A percentile compares a stretch with the other conserved stretches of the same genome.
These are phyloP conservation scores for Mallotus repandus DNA, from an alignment of 441 rosid genomes.

Conservation along the genomic window DNA sequence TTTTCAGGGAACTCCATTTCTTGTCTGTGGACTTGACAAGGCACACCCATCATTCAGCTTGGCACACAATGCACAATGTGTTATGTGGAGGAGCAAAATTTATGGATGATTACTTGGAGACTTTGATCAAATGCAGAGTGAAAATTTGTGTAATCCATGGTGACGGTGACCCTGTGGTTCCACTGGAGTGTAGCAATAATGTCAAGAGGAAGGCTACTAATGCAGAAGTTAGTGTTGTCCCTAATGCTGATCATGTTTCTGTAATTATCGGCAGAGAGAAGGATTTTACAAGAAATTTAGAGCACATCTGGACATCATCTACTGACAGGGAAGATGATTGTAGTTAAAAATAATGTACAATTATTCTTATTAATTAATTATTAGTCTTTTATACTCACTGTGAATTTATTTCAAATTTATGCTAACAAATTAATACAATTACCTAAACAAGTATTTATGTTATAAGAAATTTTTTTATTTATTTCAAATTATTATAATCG, in stretches of 20 bases:
- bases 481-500: too few species aligned
- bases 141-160: conserved; percentile 60
- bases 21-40: conserved; percentile 45
- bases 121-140: conserved; percentile 31
- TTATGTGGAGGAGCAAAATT: conserved; percentile 73
- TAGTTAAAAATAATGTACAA: background rate
- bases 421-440: too few species aligned
- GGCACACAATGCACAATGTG: conserved; percentile 82
- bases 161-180: conserved; percentile 46
- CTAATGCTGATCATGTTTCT: conserved; percentile 45
- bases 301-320: background rate
- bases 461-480: too few species aligned
- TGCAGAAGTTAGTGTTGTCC: conserved; percentile 40
- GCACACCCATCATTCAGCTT: conserved; percentile 83
- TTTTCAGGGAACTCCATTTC: conserved; percentile 46
- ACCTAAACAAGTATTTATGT: too few species aligned
- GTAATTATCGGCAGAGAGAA: conserved; percentile 55
- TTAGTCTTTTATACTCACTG: too few species aligned
- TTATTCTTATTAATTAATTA: background rate
- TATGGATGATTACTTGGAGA: conserved; percentile 48
- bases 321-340: background rate
- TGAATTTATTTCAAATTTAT: too few species aligned
- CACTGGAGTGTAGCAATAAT: conserved; percentile 51
- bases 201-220: conserved; percentile 47
- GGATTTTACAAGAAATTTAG: conserved; percentile 17